Evolutionary conservation across 2,329 filamentous ascomycete genomes (phyloP), one percentile per base, ranked within the genome.

Genomic region (Penicillium vulpinum): DNA sequence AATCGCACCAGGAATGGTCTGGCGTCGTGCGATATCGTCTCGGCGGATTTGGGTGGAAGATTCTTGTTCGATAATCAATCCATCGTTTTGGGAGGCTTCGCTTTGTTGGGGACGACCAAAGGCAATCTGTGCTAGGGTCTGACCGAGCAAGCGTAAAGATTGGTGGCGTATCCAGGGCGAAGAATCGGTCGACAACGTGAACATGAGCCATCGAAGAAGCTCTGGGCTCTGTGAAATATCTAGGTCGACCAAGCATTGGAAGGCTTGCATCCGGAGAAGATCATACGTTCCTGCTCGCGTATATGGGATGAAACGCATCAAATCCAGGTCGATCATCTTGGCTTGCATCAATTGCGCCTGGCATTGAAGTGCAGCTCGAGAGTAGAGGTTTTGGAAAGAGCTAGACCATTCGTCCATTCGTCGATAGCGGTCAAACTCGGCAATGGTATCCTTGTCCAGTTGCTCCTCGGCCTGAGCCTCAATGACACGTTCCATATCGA

Each of bases 321-420:
- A 67, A 60, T 83, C 82, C 53, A 80, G 71, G 10, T 81, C 79
- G 41, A 82, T 77, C 35, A 84, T 77, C 11, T 79, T 80, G 7
- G 79, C 80, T 59, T 81, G 76, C 61, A 82, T 81, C 18, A 88
- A 74, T 61, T 78, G 78, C 59, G 80, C 75, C 58, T 85, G 78
- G 70, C 85, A 87, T n/a, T 83, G 77, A 18, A 88, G 75, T 21
- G 85, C 84, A 13, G 85, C 85, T 13, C 79, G 78, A 1, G 85
- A 84, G 68, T 86, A 86, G 24, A 87, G 73, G 62, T 88, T 88
- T 54, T 87, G 85, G 66, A 82, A 87, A 0, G 85, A 87, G 38
- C 83, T 81, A 2, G 85, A 84, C 84, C 85, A 88, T 69, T 88
- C 85, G 62, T 88, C 85, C 68, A 88, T 83, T 35, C 85, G 79